These are phyloP conservation scores for Penicillium sp. DNA, from an alignment of 2,329 filamentous ascomycete species.

Conservation along the genomic window DNA sequence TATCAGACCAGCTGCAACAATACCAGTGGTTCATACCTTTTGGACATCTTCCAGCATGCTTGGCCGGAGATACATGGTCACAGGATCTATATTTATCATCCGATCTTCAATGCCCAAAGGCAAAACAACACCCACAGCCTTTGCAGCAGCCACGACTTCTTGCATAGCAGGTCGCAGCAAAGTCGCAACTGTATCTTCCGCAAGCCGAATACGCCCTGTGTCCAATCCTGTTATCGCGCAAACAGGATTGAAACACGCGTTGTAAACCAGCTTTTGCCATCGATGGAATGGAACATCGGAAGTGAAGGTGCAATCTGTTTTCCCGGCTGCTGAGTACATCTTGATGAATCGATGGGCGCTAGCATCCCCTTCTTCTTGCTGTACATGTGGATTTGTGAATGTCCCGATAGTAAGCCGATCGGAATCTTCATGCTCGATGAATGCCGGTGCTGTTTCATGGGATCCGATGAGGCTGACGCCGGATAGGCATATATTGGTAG, in stretches of 20 bases:
- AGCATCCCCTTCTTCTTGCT: not conserved
- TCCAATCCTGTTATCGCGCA: constrained; percentile 55
- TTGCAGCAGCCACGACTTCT: constrained; percentile 22
- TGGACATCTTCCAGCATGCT: not conserved
- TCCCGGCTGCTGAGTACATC: constrained; percentile 50
- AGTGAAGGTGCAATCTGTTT: constrained; percentile 45
- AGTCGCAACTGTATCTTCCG: constrained; percentile 45
- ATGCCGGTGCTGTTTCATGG: constrained; percentile 49
- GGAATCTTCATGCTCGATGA: constrained; percentile 54
- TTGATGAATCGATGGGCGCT: constrained; percentile 21
- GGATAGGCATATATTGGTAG: constrained; percentile 54
- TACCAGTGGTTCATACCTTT: not conserved
- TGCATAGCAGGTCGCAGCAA: constrained; percentile 56
- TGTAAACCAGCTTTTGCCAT: constrained; percentile 50
- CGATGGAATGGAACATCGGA: constrained; percentile 26
- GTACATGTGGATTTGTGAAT: constrained; percentile 37
- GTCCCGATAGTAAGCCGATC: constrained; percentile 55
- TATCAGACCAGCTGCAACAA: not conserved
- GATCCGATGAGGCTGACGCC: constrained; percentile 56
- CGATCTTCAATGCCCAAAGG: not conserved
- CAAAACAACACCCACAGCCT: not conserved
- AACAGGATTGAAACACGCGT: constrained; percentile 56
- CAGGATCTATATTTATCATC: not conserved
- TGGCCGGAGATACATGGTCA: not conserved
- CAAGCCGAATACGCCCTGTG: constrained; percentile 51